phyloP scores from a whole-genome alignment of 2,329 filamentous ascomycete species.

The Stemphylium vesicarium region DNA sequence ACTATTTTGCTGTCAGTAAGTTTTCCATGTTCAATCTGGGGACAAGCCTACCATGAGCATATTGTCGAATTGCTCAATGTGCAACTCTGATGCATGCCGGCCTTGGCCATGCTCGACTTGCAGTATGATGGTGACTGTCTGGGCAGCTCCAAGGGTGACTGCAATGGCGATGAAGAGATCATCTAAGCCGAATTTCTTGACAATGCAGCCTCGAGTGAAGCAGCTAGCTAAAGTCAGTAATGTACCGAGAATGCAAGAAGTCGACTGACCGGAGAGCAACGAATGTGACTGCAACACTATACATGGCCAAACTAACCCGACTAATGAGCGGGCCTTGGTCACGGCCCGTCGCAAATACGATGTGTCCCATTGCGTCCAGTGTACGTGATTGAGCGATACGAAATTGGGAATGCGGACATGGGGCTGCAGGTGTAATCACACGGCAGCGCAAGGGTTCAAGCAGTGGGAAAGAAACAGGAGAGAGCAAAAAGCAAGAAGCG shows the following conservation, averaged over 20 bases:
- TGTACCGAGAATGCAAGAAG: not conserved
- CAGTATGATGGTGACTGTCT: constrained; percentile 33
- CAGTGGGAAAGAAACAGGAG: not conserved
- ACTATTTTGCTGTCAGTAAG: constrained; percentile 21
- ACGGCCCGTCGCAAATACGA: constrained; percentile 19
- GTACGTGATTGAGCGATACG: constrained; percentile 9
- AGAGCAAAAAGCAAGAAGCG: not conserved
- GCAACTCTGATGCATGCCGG: constrained; percentile 24
- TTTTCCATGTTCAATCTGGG: too few relatives aligned
- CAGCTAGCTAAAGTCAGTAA: constrained; percentile 23
- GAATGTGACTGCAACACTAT: constrained; percentile 27
- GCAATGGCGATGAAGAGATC: constrained; percentile 37
- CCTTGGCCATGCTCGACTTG: constrained; percentile 36
- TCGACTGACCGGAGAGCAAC: constrained; percentile 26
- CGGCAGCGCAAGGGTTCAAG: not conserved
- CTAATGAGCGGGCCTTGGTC: constrained; percentile 31
- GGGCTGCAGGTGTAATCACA: constrained; percentile 2
- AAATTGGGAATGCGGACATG: constrained; percentile 19
- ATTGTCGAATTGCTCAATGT: constrained; percentile 23
- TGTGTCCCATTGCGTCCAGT: constrained; percentile 25
- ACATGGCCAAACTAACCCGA: constrained; percentile 32
- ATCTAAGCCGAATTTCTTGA: constrained; percentile 35
- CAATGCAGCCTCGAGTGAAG: constrained; percentile 32
- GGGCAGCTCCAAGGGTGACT: constrained; percentile 30
- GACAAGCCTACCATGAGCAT: constrained; percentile 29